Evolutionary conservation across 1,139 yeast genomes (phyloP).

Genomic region (Blastobotrys aristatus): DNA sequence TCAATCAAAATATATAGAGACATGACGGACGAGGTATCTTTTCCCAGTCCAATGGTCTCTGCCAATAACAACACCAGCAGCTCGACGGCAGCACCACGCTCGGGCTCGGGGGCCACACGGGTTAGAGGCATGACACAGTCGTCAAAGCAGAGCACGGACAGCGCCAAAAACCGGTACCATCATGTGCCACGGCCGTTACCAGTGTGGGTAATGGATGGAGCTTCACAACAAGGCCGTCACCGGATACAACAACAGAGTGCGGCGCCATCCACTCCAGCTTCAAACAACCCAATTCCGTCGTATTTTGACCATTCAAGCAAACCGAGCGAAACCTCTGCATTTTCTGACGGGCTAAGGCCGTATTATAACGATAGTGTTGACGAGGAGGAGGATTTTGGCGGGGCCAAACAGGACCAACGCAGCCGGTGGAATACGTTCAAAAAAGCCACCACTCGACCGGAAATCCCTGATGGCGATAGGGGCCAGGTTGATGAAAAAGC

Average conservation of each 20-base stretch:
- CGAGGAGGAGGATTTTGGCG: not conserved
- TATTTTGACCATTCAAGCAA: constrained; percentile 2
- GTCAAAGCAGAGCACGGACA: constrained; percentile 3
- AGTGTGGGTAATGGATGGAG: constrained; percentile 21
- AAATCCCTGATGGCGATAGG: constrained; percentile 11
- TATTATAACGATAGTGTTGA: not conserved
- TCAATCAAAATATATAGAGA: too few relatives aligned
- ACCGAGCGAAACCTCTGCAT: not conserved
- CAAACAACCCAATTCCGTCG: constrained; percentile 1
- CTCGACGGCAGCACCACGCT: not conserved
- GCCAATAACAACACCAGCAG: not conserved
- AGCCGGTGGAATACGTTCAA: constrained; percentile 23
- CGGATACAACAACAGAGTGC: not conserved
- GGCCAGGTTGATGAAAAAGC: constrained; percentile 23
- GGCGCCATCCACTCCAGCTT: not conserved
- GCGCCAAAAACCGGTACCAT: constrained; percentile 5
- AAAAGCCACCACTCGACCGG: constrained; percentile 19
- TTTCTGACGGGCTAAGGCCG: constrained; percentile 1
- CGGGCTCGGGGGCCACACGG: constrained; percentile 1
- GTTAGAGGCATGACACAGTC: constrained; percentile 14
- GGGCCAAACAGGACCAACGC: not conserved
- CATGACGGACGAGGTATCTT: constrained; percentile 14
- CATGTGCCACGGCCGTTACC: constrained; percentile 24
- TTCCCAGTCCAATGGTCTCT: constrained; percentile 7
- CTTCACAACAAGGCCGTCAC: constrained; percentile 1